Base-by-base conservation (phyloP, 1,284 basidiomycete genomes). In the Ceratobasidium papillatum region DNA sequence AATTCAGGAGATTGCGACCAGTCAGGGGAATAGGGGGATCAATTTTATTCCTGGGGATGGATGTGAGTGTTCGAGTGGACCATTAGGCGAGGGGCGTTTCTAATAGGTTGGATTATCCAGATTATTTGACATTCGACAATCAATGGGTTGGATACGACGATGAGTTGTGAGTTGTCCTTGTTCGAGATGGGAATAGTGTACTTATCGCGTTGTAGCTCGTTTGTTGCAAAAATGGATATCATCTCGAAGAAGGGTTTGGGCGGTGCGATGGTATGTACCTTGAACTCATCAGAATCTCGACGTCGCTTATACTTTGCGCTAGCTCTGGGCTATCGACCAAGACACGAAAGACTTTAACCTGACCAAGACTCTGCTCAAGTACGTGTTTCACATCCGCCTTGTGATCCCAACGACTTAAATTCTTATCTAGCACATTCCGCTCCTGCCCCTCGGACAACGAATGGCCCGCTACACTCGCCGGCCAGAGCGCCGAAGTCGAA, bases 131-230 rank as follows among this genome's bases (percentile, higher is more conserved):
- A 3, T 68, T 68, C 36, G 65, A 68, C 30, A 34, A 68, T 22
- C 65, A 68, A 32, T 68, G 47, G 49, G 65, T 68, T n/a, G 65
- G 65, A 41, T 54, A 54, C n/a, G 65, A 49, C 12, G 63, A 43
- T 17, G 58, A 38, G 34, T 38, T 43, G 58, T 61, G 22, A 11
- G 58, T 61, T 1, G 19, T 41, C 1, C 17, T n/a, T 19, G 7
- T 4, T 25, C 11, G 34, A 17, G 8, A 11, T 3, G 1, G 5
- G n/a, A 5, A 8, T 11, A 17, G 36, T 12, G 1, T 3, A n/a
- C 59, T 56, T 17, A 47, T 14, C 1, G 17, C 12, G 19, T 32
- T 22, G 11, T 14, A 66, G 51, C 9, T 54, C 47, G 3, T 66
- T 66, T 22, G 45, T 47, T 19, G 52, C 49, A 34, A 41, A 27